These are phyloP conservation scores for Neurospora sp. DNA, from an alignment of 495 filamentous ascomycete genomes.

Conservation along the genomic window DNA sequence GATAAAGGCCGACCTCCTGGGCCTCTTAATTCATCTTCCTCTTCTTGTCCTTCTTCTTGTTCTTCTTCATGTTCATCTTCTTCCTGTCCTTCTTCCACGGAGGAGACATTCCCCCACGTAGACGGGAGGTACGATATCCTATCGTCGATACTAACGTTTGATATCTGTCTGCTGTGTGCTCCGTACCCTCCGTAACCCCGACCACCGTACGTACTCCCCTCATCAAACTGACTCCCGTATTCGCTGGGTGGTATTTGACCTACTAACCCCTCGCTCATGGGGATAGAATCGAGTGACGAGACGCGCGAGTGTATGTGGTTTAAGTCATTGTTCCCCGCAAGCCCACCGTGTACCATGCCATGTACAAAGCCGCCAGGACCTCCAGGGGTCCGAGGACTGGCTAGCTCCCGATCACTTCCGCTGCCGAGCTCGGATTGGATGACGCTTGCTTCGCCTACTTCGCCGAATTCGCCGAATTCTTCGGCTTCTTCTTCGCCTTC, in stretches of 20 bases:
- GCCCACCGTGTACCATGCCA: neutral
- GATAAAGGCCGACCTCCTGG: neutral
- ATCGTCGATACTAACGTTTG: neutral
- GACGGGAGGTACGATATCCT: neutral
- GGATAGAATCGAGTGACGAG: neutral
- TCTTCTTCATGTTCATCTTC: neutral
- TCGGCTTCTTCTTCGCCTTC: neutral
- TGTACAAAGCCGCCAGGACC: neutral
- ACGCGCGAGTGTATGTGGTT: neutral
- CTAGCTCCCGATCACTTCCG: neutral
- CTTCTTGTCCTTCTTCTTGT: neutral
- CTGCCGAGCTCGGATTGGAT: neutral
- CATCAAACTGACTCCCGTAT: neutral
- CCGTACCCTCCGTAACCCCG: neutral
- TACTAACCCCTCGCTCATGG: neutral
- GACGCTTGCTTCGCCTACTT: neutral
- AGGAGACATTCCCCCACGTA: neutral
- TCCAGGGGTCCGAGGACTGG: neutral
- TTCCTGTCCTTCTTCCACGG: neutral
- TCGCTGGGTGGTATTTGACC: neutral
- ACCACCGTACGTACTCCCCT: neutral
- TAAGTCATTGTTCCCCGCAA: neutral
- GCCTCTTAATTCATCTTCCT: neutral
- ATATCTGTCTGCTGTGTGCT: neutral
- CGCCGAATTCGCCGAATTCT: neutral